These are phyloP conservation scores for Saxispiralis lemnorum DNA, from an alignment of 495 filamentous ascomycete genomes.

Conservation along the genomic window DNA sequence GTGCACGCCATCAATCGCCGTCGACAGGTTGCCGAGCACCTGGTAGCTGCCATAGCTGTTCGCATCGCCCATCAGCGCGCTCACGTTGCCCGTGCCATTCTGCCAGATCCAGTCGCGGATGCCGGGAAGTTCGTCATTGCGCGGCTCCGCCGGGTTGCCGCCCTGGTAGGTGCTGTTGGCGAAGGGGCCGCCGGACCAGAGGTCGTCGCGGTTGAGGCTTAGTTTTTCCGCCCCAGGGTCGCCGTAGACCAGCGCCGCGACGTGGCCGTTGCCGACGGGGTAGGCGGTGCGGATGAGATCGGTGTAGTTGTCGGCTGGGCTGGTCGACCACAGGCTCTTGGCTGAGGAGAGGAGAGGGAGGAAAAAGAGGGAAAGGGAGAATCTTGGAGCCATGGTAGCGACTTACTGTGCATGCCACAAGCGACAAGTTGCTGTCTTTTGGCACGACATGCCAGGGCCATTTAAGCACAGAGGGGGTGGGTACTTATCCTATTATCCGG, in stretches of 20 bases:
- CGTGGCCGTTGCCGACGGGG: slow-evolving; percentile 8
- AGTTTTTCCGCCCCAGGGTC: slow-evolving; percentile 23
- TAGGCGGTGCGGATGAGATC: slow-evolving; percentile 8
- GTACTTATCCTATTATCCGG: no score
- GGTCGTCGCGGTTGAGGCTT: slow-evolving; percentile 28
- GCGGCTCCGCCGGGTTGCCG: slow-evolving; percentile 27
- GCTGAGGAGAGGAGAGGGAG: background rate
- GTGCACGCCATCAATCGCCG: slow-evolving; percentile 20
- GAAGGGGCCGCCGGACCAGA: slow-evolving; percentile 33
- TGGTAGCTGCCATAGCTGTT: slow-evolving; percentile 29
- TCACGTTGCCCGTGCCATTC: slow-evolving; percentile 30
- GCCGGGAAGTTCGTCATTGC: slow-evolving; percentile 22
- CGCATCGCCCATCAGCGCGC: slow-evolving; percentile 24
- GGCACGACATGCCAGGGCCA: no score
- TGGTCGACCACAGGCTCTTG: slow-evolving; percentile 9
- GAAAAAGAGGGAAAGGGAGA: no score
- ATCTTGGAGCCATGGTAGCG: no score
- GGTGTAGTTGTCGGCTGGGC: slow-evolving; percentile 1
- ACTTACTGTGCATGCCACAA: no score
- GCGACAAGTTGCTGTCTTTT: no score
- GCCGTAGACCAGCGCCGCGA: slow-evolving; percentile 25
- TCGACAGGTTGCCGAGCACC: slow-evolving; percentile 30
- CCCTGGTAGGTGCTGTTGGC: slow-evolving; percentile 27
- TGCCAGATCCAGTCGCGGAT: slow-evolving; percentile 30
- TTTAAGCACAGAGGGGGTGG: no score